Evolutionary conservation across 2,329 filamentous ascomycete genomes (phyloP).

Genomic region (Pseudogymnoascus sp.): DNA sequence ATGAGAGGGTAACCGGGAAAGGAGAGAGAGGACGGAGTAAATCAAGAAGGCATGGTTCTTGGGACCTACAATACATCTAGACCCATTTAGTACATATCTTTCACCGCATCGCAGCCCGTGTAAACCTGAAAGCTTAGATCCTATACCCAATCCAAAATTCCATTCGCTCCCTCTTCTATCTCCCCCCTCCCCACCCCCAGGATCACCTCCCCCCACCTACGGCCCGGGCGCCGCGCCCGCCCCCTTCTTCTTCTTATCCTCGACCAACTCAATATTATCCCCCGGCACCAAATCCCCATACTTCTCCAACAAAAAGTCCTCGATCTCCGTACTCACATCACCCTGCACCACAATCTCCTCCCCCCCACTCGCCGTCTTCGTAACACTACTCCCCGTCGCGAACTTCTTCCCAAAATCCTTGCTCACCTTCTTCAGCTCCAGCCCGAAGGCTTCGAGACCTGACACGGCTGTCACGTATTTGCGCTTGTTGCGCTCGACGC

Average conservation of each 20-base stretch:
- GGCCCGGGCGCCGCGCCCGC: conserved; percentile 21
- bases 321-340: conserved; percentile 88
- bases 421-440: conserved; percentile 90
- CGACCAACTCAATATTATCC: conserved; percentile 88
- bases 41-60: not conserved
- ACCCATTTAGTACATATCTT: not conserved
- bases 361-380: conserved; percentile 73
- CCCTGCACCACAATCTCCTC: conserved; percentile 98
- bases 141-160: conserved; percentile 9
- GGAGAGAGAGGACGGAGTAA: not conserved
- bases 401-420: conserved; percentile 99
- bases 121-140: not conserved
- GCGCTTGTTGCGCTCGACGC: conserved; percentile 95
- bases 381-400: conserved; percentile 86
- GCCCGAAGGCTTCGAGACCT: conserved; percentile 79
- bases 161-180: conserved; percentile 2
- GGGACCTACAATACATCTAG: not conserved
- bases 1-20: too few species aligned
- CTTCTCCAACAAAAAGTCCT: conserved; percentile 82
- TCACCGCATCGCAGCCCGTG: not conserved
- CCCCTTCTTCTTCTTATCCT: conserved; percentile 93
- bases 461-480: conserved; percentile 93
- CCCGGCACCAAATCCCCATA: conserved; percentile 77
- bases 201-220: not conserved
- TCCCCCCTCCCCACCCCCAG: conserved; percentile 12